Conservation (phyloP, 148 eudicot species). For the Vaccinium corymbosum region DNA sequence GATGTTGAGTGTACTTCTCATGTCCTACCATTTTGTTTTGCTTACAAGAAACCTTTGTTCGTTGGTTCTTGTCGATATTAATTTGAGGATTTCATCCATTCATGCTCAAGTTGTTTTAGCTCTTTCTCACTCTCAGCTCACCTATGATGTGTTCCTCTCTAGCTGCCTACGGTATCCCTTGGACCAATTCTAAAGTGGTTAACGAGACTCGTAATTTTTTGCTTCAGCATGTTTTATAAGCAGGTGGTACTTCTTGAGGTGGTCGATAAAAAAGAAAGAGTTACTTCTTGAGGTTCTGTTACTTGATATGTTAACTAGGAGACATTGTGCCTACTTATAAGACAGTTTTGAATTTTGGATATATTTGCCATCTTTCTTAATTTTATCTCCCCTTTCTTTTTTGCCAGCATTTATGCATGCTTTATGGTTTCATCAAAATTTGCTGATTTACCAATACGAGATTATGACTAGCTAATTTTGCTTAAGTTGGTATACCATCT, state of each 20-base stretch:
- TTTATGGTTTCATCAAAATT: too few relatives aligned
- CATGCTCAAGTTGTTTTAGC: neutral
- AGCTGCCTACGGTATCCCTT: neutral
- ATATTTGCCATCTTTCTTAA: too few relatives aligned
- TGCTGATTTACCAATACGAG: too few relatives aligned
- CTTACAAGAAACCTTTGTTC: neutral
- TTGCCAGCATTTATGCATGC: too few relatives aligned
- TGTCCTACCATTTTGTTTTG: neutral
- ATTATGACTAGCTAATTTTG: neutral
- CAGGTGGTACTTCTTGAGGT: neutral
- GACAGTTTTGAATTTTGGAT: too few relatives aligned
- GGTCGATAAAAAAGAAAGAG: neutral
- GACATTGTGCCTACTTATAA: neutral
- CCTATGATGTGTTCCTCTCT: neutral
- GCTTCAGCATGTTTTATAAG: conserved; percentile 4
- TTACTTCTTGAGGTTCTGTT: neutral
- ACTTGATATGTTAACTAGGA: neutral
- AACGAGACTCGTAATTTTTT: neutral
- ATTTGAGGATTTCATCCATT: neutral
- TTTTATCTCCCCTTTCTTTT: too few relatives aligned
- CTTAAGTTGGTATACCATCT: neutral
- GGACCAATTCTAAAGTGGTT: neutral
- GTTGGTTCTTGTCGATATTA: neutral
- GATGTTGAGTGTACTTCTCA: neutral
- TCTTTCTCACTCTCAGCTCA: neutral